Percentiles rank a stretch among this genome's conserved stretches.
These are phyloP conservation scores for Haplosporangium sp. DNA, from an alignment of 371 early-diverging fungal species.

Conservation along the genomic window DNA sequence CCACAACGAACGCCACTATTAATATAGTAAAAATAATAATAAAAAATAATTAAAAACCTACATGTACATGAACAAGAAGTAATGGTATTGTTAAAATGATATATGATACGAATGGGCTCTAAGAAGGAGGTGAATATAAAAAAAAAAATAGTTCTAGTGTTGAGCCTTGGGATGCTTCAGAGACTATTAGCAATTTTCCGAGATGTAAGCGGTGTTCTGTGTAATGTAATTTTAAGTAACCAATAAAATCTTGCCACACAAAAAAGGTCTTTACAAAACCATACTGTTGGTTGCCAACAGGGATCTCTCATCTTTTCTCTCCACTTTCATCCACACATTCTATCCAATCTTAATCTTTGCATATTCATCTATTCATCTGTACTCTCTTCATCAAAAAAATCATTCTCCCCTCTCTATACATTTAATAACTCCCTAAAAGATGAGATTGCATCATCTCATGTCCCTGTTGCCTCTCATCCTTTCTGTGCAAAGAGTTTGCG, in stretches of 20 bases:
- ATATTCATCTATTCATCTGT: too few species aligned
- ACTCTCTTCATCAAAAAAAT: background rate
- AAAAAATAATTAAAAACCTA: background rate
- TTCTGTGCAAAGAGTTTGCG: conserved; percentile 32
- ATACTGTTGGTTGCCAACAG: background rate
- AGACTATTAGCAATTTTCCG: too few species aligned
- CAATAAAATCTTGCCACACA: conserved; percentile 6
- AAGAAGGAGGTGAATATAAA: background rate
- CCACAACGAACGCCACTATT: background rate
- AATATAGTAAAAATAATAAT: background rate
- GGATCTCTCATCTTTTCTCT: background rate
- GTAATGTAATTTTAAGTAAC: background rate
- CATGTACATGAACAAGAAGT: too few species aligned
- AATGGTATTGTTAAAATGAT: background rate
- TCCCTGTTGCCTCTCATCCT: conserved; percentile 39
- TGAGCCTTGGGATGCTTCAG: background rate
- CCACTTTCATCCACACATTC: background rate
- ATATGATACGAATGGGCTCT: background rate
- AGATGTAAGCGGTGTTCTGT: too few species aligned
- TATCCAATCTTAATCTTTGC: background rate
- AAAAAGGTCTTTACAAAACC: background rate
- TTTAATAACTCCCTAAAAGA: conserved; percentile 5
- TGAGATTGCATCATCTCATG: conserved; percentile 44
- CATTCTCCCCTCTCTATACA: background rate
- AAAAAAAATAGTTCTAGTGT: background rate